Evolutionary conservation across 768 basidiomycete genomes (phyloP).

Genomic region (Ephemerocybe angulata): DNA sequence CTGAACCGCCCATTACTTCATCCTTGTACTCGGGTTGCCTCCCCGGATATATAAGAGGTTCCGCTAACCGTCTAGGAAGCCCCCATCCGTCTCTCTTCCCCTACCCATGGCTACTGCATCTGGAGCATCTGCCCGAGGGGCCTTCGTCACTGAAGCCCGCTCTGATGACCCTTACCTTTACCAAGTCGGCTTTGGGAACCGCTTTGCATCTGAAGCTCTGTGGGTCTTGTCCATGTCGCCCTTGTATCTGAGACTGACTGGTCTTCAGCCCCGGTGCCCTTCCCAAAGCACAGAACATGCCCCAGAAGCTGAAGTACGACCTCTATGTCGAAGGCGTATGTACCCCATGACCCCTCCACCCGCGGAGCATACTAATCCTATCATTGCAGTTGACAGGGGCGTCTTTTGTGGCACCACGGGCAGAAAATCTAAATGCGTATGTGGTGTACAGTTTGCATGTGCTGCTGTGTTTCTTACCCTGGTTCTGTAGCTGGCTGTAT

Average conservation of each 20-base stretch:
- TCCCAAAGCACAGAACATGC: slow-evolving; percentile 56
- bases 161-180: slow-evolving; percentile 53
- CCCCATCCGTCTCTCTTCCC: not conserved
- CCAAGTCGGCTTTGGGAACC: slow-evolving; percentile 57
- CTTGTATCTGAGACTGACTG: too few relatives aligned
- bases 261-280: slow-evolving; percentile 54
- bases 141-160: slow-evolving; percentile 34
- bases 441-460: slow-evolving; percentile 19
- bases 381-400: slow-evolving; percentile 54
- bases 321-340: slow-evolving; percentile 58
- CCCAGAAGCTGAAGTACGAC: slow-evolving; percentile 61
- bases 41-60: not conserved
- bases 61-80: not conserved
- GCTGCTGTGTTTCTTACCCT: not conserved
- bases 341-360: slow-evolving; percentile 3
- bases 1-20: slow-evolving; percentile 2
- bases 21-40: too few relatives aligned
- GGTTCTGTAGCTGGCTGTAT: slow-evolving; percentile 50
- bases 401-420: slow-evolving; percentile 56
- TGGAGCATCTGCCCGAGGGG: slow-evolving; percentile 37
- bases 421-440: slow-evolving; percentile 49
- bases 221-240: too few relatives aligned
- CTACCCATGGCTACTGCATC: slow-evolving; percentile 25
- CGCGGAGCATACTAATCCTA: not conserved
- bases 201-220: slow-evolving; percentile 55